Conservation (phyloP, 805 yeast species). For the Starmerella ratchasimensis region DNA sequence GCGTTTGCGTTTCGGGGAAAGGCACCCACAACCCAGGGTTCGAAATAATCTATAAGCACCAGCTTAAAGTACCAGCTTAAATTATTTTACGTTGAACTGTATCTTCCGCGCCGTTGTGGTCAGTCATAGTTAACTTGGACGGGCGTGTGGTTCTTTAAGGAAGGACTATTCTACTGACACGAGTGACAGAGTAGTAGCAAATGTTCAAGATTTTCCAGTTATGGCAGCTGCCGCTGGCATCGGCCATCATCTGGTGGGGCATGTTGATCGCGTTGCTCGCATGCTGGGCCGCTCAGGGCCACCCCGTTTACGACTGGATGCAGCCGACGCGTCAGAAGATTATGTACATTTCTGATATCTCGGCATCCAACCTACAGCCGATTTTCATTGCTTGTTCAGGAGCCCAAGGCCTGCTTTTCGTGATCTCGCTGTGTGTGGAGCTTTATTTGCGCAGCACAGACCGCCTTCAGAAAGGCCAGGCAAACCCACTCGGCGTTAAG, state of each 20-base stretch:
- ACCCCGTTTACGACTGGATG: conserved; percentile 54
- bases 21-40: no score
- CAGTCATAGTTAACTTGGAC: no score
- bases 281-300: conserved; percentile 72
- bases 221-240: conserved; percentile 48
- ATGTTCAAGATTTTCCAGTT: conserved; percentile 20
- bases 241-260: conserved; percentile 73
- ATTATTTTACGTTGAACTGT: no score
- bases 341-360: conserved; percentile 66
- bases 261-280: conserved; percentile 70
- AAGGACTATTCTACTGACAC: no score
- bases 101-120: no score
- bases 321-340: conserved; percentile 33
- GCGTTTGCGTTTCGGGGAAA: no score
- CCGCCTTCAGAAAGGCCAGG: conserved; percentile 35
- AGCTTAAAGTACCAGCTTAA: no score
- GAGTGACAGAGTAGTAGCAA: no score
- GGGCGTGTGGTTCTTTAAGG: no score
- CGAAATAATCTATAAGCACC: no score
- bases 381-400: conserved; percentile 69
- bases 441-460: conserved; percentile 44
- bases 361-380: conserved; percentile 67
- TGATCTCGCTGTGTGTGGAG: conserved; percentile 50
- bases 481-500: conserved; percentile 5
- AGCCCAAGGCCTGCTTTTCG: conserved; percentile 62